Evolutionary conservation across 257 asterid genomes (phyloP).

Genomic region (Scutellaria barbata): DNA sequence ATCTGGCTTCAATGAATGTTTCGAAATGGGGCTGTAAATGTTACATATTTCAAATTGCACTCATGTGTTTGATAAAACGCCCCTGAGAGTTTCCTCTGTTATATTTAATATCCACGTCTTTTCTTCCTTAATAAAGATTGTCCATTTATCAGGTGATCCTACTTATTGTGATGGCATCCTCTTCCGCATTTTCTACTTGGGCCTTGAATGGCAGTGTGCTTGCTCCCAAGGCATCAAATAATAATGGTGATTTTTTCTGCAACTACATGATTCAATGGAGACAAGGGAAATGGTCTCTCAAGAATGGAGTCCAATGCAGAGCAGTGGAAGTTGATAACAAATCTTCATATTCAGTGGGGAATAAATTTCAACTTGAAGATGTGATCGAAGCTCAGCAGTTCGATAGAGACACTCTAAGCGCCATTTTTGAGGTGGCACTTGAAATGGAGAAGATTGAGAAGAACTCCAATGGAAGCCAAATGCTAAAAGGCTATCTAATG

Average conservation of each 20-base stretch:
- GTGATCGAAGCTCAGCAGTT: conserved; percentile 87
- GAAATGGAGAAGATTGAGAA: conserved; percentile 88
- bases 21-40: not conserved
- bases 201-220: conserved; percentile 30
- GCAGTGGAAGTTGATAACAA: conserved; percentile 53
- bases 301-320: conserved; percentile 44
- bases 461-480: conserved; percentile 60
- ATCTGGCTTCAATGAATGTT: not conserved
- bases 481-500: conserved; percentile 81
- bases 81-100: not conserved
- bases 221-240: conserved; percentile 36
- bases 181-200: conserved; percentile 44
- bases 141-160: not conserved
- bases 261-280: conserved; percentile 17
- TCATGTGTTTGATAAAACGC: conserved; percentile 21
- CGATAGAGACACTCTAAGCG: conserved; percentile 64
- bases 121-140: not conserved
- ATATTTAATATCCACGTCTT: not conserved
- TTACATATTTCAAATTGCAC: not conserved
- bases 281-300: conserved; percentile 27
- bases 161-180: conserved; percentile 44
- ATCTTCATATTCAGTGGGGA: conserved; percentile 41
- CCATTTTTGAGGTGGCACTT: conserved; percentile 77
- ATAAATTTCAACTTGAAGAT: conserved; percentile 66
- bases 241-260: conserved; percentile 25